Evolutionary conservation across 805 yeast genomes (phyloP).

Genomic region (Candida awuae): DNA sequence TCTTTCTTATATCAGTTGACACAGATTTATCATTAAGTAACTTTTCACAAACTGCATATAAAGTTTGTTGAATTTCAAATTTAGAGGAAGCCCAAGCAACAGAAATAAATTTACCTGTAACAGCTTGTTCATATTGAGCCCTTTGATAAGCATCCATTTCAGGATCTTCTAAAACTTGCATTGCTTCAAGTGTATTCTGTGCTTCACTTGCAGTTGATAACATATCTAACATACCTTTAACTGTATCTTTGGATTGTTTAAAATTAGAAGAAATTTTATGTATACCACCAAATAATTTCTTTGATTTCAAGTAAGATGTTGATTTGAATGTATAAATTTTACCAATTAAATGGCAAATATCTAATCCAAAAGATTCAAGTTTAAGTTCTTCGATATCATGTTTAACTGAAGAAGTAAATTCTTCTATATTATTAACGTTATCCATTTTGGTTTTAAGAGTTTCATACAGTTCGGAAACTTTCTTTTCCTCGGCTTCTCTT

Average conservation of each 20-base stretch:
- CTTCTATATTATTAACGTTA: not conserved
- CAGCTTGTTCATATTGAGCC: constrained; percentile 63
- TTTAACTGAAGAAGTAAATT: constrained; percentile 53
- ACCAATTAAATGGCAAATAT: constrained; percentile 71
- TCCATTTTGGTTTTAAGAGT: constrained; percentile 38
- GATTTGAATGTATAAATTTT: constrained; percentile 59
- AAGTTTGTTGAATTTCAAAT: constrained; percentile 67
- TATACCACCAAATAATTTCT: constrained; percentile 53
- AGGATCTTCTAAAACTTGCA: constrained; percentile 48
- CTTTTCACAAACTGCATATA: constrained; percentile 62
- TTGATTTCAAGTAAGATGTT: constrained; percentile 56
- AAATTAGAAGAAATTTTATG: constrained; percentile 52
- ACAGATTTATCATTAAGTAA: constrained; percentile 52
- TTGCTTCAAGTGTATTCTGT: constrained; percentile 67
- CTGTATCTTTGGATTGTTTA: constrained; percentile 66
- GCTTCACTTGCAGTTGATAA: constrained; percentile 72
- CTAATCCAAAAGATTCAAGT: constrained; percentile 80
- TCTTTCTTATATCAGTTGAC: constrained; percentile 37
- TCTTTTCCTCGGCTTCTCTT: constrained; percentile 31
- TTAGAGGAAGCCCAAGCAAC: constrained; percentile 84
- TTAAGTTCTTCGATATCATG: constrained; percentile 80
- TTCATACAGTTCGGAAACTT: constrained; percentile 50
- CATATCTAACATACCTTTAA: constrained; percentile 64
- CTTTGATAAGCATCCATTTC: constrained; percentile 36
- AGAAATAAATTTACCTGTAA: constrained; percentile 72